A percentile compares a stretch with the other conserved stretches of the same genome.
phyloP scores from a whole-genome alignment of 2,329 filamentous ascomycete genomes.

The Chalaropsis thielavioides region DNA sequence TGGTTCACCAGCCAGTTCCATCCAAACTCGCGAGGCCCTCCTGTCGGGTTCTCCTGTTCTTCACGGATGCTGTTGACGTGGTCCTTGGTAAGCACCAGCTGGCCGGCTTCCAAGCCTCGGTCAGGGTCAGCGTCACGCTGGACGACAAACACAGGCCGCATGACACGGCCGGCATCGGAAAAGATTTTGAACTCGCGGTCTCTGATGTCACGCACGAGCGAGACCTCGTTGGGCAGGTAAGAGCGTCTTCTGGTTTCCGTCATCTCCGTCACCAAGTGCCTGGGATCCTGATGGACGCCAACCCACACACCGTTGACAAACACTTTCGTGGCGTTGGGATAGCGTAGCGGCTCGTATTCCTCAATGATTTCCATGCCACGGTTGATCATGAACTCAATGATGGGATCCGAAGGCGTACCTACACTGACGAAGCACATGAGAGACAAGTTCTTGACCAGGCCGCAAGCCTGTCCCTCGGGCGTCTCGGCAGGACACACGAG shows the following conservation, averaged over 20 bases:
- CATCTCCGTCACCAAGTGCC: constrained; percentile 67
- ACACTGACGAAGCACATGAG: constrained; percentile 98
- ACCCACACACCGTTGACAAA: constrained; percentile 99
- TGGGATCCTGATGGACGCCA: constrained; percentile 80
- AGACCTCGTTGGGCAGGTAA: constrained; percentile 81
- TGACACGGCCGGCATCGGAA: constrained; percentile 89
- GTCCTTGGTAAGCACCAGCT: constrained; percentile 71
- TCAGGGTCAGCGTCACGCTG: constrained; percentile 72
- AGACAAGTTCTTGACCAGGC: constrained; percentile 92
- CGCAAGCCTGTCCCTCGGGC: constrained; percentile 94
- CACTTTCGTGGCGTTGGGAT: constrained; percentile 89
- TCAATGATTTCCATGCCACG: constrained; percentile 93
- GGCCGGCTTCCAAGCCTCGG: constrained; percentile 43
- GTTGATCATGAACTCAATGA: constrained; percentile 90
- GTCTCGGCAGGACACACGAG: constrained; percentile 95
- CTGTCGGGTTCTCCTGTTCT: constrained; percentile 51
- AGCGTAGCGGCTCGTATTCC: constrained; percentile 75
- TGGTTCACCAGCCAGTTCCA: constrained; percentile 76
- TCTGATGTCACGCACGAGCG: constrained; percentile 86
- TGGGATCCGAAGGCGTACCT: constrained; percentile 76
- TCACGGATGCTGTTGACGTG: constrained; percentile 61
- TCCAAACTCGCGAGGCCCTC: constrained; percentile 52
- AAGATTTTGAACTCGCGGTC: constrained; percentile 98
- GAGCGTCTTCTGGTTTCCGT: constrained; percentile 64
- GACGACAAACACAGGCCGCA: constrained; percentile 84